Conservation (phyloP, 2,329 filamentous ascomycete species). For the Aspergillus persii region DNA sequence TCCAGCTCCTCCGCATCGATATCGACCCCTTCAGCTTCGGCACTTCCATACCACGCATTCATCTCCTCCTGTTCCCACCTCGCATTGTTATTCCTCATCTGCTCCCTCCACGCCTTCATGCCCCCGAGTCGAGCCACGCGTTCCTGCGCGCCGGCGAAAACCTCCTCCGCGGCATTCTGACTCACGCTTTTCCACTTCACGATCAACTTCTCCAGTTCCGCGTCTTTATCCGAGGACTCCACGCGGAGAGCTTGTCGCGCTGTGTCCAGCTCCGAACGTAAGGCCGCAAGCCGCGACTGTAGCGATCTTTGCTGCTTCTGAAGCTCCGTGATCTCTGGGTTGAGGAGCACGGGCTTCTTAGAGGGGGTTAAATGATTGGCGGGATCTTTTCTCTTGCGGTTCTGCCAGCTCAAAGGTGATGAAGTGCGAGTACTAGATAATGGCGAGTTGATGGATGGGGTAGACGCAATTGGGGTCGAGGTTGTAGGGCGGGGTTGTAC, state of each 20-base stretch:
- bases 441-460: not conserved
- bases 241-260: slow-evolving; percentile 55
- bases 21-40: slow-evolving; percentile 30
- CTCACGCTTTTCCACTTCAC: slow-evolving; percentile 61
- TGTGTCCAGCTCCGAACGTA: slow-evolving; percentile 48
- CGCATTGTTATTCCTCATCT: slow-evolving; percentile 46
- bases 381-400: slow-evolving; percentile 8
- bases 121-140: slow-evolving; percentile 64
- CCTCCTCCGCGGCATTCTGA: slow-evolving; percentile 64
- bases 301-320: slow-evolving; percentile 38
- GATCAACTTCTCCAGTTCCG: slow-evolving; percentile 56
- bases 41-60: slow-evolving; percentile 37
- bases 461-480: not conserved
- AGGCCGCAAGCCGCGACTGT: slow-evolving; percentile 28
- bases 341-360: slow-evolving; percentile 13
- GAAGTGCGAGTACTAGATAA: not conserved
- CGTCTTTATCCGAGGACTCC: slow-evolving; percentile 46
- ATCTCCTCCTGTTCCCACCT: slow-evolving; percentile 36
- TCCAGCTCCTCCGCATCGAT: slow-evolving; percentile 36
- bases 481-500: not conserved
- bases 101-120: slow-evolving; percentile 55
- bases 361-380: slow-evolving; percentile 11
- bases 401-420: slow-evolving; percentile 1
- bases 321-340: slow-evolving; percentile 30
- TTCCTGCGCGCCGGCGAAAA: slow-evolving; percentile 61